Conservation (phyloP, 176 grass and related monocot species). For the Miscanthus lutarioriparius region DNA sequence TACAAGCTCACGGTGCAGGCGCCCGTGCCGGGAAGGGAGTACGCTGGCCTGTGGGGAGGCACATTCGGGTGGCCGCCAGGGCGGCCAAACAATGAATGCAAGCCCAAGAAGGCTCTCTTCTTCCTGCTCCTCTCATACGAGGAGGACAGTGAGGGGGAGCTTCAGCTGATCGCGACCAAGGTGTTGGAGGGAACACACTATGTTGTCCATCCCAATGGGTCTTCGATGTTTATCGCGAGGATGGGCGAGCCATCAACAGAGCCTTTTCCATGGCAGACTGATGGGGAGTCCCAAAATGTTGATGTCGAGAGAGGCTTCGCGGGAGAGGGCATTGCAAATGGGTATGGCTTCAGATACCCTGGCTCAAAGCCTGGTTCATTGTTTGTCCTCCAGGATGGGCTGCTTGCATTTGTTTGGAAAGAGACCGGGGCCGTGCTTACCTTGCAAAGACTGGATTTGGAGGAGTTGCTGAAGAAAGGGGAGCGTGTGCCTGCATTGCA, state of each 20-base stretch:
- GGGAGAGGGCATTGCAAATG: conserved; percentile 71
- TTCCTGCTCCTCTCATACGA: conserved; percentile 86
- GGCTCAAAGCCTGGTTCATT: conserved; percentile 83
- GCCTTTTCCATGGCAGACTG: conserved; percentile 68
- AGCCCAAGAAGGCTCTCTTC: conserved; percentile 72
- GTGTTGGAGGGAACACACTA: conserved; percentile 90
- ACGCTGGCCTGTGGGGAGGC: conserved; percentile 81
- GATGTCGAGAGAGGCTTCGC: conserved; percentile 43
- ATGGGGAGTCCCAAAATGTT: conserved; percentile 43
- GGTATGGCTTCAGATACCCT: conserved; percentile 83
- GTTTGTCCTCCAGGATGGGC: conserved; percentile 64
- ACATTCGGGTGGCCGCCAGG: conserved; percentile 83
- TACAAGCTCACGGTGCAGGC: conserved; percentile 70
- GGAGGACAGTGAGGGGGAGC: conserved; percentile 47
- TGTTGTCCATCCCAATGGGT: conserved; percentile 84
- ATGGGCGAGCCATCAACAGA: conserved; percentile 50
- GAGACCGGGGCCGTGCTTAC: conserved; percentile 66
- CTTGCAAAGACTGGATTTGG: conserved; percentile 65
- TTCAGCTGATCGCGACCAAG: conserved; percentile 74
- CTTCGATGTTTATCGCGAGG: conserved; percentile 67
- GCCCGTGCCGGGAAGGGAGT: conserved; percentile 46
- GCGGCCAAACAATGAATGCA: conserved; percentile 48
- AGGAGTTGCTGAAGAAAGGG: conserved; percentile 60
- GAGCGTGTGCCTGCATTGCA: conserved; percentile 71
- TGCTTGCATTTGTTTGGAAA: conserved; percentile 86